A percentile compares a stretch with the other conserved stretches of the same genome.
phyloP scores from a whole-genome alignment of 495 filamentous ascomycete species.

The Clohesyomyces aquaticus region DNA sequence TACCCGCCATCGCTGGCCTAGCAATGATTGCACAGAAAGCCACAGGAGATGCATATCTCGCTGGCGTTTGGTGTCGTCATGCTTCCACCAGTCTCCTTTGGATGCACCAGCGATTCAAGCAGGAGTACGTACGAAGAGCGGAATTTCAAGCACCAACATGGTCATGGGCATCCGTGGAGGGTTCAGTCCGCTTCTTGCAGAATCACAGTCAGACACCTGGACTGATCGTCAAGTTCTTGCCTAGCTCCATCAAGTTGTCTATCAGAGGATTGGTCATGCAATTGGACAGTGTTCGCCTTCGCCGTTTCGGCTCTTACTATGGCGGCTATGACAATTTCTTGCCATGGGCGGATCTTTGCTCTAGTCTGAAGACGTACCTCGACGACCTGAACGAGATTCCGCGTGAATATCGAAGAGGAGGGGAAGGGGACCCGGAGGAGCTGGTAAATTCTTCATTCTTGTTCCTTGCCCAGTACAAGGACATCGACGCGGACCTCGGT shows the following conservation, averaged over 20 bases:
- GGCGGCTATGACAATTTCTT: neutral
- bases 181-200: neutral
- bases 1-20: neutral
- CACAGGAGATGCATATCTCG: neutral
- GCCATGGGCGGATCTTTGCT: neutral
- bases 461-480: neutral
- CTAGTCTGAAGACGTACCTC: neutral
- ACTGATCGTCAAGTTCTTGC: neutral
- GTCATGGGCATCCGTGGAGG: neutral
- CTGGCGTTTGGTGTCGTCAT: neutral
- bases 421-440: no score
- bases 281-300: neutral
- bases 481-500: neutral
- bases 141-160: neutral
- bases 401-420: neutral
- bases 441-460: neutral
- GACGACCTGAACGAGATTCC: neutral
- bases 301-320: neutral
- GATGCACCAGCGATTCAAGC: neutral
- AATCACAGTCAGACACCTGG: neutral
- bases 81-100: neutral
- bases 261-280: neutral
- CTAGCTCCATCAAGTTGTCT: neutral
- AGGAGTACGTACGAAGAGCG: neutral
- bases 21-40: neutral